Evolutionary conservation across 2,329 filamentous ascomycete species (phyloP).

Genomic region (Penicillium sp.): DNA sequence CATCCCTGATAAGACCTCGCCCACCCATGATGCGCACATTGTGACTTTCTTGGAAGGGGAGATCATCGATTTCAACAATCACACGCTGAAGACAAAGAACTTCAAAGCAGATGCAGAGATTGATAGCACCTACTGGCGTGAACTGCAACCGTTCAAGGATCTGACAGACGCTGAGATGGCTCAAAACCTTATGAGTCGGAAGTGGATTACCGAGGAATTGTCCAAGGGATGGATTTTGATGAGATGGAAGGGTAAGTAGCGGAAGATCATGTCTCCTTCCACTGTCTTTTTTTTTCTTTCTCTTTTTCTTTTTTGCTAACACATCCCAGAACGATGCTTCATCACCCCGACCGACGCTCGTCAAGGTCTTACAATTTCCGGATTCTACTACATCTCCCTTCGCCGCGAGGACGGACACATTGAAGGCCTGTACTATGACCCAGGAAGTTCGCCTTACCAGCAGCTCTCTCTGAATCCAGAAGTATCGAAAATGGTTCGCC

Average conservation of each 20-base stretch:
- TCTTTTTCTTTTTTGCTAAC: conserved; percentile 7
- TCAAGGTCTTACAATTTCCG: conserved; percentile 50
- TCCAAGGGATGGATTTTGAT: conserved; percentile 50
- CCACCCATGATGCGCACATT: conserved; percentile 50
- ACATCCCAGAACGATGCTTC: conserved; percentile 46
- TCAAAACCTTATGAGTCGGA: conserved; percentile 45
- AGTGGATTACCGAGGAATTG: conserved; percentile 44
- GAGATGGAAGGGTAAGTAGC: conserved; percentile 49
- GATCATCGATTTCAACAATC: conserved; percentile 61
- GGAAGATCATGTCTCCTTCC: neutral
- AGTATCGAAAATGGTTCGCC: conserved; percentile 40
- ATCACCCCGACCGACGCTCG: conserved; percentile 47
- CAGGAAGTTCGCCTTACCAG: conserved; percentile 50
- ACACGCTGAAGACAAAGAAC: conserved; percentile 49
- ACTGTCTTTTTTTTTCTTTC: neutral
- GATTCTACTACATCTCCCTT: conserved; percentile 52
- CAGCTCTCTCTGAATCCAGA: conserved; percentile 46
- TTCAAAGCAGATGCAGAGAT: conserved; percentile 47
- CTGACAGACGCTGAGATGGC: conserved; percentile 45
- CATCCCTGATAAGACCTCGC: conserved; percentile 54
- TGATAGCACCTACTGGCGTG: conserved; percentile 50
- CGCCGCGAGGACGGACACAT: conserved; percentile 46
- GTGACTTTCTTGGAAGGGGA: conserved; percentile 67
- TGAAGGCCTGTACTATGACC: conserved; percentile 51
- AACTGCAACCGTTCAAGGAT: conserved; percentile 48